phyloP scores from a whole-genome alignment of 805 yeast species.

The Nakazawaea ernobii region DNA sequence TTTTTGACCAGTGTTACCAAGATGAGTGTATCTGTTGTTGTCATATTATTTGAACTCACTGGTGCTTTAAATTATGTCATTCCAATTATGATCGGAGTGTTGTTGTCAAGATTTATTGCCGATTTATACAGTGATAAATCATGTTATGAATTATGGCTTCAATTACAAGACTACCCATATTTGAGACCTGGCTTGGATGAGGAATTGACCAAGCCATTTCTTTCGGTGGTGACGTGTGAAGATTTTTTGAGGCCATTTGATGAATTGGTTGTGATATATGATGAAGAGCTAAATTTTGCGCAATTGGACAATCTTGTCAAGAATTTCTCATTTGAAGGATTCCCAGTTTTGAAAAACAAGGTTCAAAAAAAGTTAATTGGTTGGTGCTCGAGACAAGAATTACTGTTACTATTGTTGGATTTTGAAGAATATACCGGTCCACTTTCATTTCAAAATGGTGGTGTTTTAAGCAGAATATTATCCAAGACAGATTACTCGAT shows the following conservation, averaged over 20 bases:
- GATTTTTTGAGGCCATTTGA: conserved; percentile 29
- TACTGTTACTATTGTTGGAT: conserved; percentile 24
- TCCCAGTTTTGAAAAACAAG: conserved; percentile 36
- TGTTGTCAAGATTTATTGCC: conserved; percentile 67
- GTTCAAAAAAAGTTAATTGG: conserved; percentile 33
- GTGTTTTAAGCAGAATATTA: conserved; percentile 10
- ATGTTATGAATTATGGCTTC: conserved; percentile 59
- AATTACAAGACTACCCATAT: conserved; percentile 33
- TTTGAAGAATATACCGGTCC: conserved; percentile 7
- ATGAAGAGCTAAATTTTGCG: conserved; percentile 20
- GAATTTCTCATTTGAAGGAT: conserved; percentile 26
- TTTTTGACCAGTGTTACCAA: conserved; percentile 77
- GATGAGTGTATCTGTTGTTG: conserved; percentile 75
- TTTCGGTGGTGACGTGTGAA: conserved; percentile 31
- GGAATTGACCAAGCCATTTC: conserved; percentile 24
- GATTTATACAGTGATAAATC: conserved; percentile 56
- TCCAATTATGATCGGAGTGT: conserved; percentile 81
- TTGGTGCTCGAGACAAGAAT: conserved; percentile 33
- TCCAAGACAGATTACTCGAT: conserved; percentile 17
- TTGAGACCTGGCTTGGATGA: conserved; percentile 32
- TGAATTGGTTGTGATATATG: conserved; percentile 26
- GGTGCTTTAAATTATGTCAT: conserved; percentile 81
- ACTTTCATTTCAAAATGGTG: conserved; percentile 9
- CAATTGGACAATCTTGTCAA: conserved; percentile 18
- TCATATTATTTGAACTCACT: conserved; percentile 74